Percentiles rank a stretch among this genome's conserved stretches.
Evolutionary conservation across 2,329 filamentous ascomycete species (phyloP).

Genomic region (Didymella pinodella): DNA sequence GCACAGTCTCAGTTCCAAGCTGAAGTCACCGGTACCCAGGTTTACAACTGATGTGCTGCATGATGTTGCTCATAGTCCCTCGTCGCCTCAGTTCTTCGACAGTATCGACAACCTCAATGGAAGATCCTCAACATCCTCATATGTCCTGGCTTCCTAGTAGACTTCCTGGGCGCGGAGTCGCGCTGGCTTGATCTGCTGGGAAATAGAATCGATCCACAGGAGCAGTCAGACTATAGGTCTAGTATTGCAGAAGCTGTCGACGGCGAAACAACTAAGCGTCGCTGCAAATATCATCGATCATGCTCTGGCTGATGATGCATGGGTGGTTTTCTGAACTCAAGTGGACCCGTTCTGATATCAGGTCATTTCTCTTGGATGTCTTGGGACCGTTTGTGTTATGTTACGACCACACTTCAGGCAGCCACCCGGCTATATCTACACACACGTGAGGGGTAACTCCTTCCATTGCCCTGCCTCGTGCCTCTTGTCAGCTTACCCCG

Average conservation of each 20-base stretch:
- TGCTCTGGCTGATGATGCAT: neutral
- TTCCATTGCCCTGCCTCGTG: slow-evolving; percentile 9
- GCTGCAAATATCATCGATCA: neutral
- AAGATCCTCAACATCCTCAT: too few relatives aligned
- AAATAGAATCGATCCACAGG: slow-evolving; percentile 8
- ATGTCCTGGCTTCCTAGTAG: too few relatives aligned
- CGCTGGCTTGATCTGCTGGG: slow-evolving; percentile 7
- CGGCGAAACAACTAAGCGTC: slow-evolving; percentile 1
- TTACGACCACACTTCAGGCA: slow-evolving; percentile 5
- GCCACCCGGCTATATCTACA: slow-evolving; percentile 6
- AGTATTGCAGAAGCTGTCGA: slow-evolving; percentile 2
- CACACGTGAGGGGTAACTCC: slow-evolving; percentile 8
- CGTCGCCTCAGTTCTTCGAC: too few relatives aligned
- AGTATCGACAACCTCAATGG: too few relatives aligned
- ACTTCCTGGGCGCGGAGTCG: neutral
- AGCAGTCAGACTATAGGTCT: slow-evolving; percentile 5
- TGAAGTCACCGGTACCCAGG: slow-evolving; percentile 43
- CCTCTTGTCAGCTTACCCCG: slow-evolving; percentile 16
- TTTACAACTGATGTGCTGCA: neutral
- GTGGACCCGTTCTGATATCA: neutral
- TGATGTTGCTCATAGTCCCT: neutral
- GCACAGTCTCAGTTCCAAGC: slow-evolving; percentile 69
- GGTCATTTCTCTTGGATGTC: too few relatives aligned
- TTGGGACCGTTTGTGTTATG: neutral
- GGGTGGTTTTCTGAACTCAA: neutral